These are phyloP conservation scores for Musa acuminata DNA, from an alignment of 176 grass and related monocot species.

Conservation along the genomic window DNA sequence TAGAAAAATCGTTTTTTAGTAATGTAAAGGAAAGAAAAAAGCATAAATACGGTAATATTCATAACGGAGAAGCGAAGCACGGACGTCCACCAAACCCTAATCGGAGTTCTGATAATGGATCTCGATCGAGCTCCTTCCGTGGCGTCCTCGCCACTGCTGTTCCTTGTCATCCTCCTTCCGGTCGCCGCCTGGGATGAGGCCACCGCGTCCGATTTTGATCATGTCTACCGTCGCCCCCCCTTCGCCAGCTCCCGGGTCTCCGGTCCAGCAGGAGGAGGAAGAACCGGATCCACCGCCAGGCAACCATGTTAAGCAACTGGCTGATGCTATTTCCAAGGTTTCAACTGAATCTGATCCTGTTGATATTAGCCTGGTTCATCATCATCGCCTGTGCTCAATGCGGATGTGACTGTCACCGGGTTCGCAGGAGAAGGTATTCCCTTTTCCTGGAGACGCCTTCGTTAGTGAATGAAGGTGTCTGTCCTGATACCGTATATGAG, in stretches of 20 bases:
- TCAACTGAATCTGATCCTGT: conserved; percentile 47
- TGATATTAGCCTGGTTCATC: conserved; percentile 39
- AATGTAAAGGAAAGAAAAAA: too few species aligned
- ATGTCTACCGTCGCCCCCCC: conserved; percentile 25
- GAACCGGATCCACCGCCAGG: conserved; percentile 26
- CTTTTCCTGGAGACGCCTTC: conserved; percentile 82
- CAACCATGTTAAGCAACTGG: conserved; percentile 73
- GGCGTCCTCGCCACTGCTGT: conserved; percentile 15
- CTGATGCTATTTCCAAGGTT: conserved; percentile 39
- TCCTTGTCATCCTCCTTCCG: conserved; percentile 29
- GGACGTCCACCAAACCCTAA: background rate
- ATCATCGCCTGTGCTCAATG: conserved; percentile 43
- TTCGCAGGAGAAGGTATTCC: conserved; percentile 79
- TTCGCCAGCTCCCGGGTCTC: background rate
- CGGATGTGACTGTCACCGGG: conserved; percentile 57
- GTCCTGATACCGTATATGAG: conserved; percentile 77
- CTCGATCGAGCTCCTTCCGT: conserved; percentile 23
- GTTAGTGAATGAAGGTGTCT: conserved; percentile 67
- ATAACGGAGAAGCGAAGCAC: background rate
- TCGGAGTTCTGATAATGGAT: background rate
- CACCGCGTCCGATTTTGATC: conserved; percentile 80
- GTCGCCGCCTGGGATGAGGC: conserved; percentile 66
- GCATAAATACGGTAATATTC: too few species aligned
- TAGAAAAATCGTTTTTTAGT: too few species aligned
- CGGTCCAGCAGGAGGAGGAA: background rate